These are phyloP conservation scores for Hortiboletus flavorubellus DNA, from an alignment of 768 basidiomycete species.

Conservation along the genomic window DNA sequence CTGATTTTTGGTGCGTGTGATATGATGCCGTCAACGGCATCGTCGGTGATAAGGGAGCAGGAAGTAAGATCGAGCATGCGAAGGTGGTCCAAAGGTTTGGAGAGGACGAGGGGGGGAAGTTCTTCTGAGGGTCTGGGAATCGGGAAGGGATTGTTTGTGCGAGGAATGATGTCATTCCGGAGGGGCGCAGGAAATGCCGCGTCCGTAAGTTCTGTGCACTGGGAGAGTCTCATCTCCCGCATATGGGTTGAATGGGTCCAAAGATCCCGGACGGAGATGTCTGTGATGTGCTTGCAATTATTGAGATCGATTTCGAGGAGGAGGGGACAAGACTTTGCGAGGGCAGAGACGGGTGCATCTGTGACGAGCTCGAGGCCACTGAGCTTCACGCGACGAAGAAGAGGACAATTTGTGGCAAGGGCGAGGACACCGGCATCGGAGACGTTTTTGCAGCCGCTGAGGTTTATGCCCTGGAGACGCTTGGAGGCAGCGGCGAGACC, in stretches of 20 bases:
- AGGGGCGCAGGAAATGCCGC: constrained; percentile 79
- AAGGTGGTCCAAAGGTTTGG: constrained; percentile 72
- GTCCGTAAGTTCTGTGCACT: constrained; percentile 76
- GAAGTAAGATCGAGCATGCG: constrained; percentile 92
- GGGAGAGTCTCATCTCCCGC: constrained; percentile 86
- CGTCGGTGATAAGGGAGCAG: constrained; percentile 77
- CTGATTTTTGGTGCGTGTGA: constrained; percentile 79
- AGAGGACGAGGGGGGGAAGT: constrained; percentile 64
- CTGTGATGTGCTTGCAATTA: constrained; percentile 73
- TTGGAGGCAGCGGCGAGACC: constrained; percentile 67
- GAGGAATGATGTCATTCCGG: constrained; percentile 34
- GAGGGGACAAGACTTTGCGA: constrained; percentile 77
- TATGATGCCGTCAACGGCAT: constrained; percentile 79
- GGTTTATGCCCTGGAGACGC: constrained; percentile 88
- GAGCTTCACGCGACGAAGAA: constrained; percentile 88
- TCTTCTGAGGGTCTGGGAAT: constrained; percentile 38
- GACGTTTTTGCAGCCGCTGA: constrained; percentile 77
- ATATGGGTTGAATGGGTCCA: constrained; percentile 80
- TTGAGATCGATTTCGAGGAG: constrained; percentile 95
- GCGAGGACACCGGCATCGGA: constrained; percentile 76
- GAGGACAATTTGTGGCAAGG: constrained; percentile 68
- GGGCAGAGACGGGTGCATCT: constrained; percentile 67
- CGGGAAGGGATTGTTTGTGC: constrained; percentile 42
- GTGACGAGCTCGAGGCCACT: constrained; percentile 74
- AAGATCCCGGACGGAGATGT: constrained; percentile 74